A percentile compares a stretch with the other conserved stretches of the same genome.
Evolutionary conservation across 768 basidiomycete species (phyloP).

Genomic region (Erythrobasidium yunnanense): DNA sequence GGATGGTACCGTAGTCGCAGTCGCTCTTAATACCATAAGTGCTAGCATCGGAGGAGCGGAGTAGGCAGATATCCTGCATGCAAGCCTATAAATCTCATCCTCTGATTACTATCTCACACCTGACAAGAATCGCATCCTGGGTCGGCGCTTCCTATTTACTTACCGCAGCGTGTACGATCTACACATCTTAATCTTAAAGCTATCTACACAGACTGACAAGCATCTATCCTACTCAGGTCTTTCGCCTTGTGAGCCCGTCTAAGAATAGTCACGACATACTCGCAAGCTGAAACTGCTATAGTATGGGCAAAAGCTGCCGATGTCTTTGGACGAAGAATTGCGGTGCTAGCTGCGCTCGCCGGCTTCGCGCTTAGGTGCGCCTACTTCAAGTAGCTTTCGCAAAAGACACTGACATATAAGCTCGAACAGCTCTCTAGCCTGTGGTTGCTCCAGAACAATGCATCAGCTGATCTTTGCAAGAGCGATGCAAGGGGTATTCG

Average conservation of each 20-base stretch:
- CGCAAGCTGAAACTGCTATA: neutral
- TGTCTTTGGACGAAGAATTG: neutral
- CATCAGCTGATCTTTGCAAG: neutral
- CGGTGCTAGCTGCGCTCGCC: neutral
- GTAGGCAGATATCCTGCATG: neutral
- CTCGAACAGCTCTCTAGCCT: slow-evolving; percentile 3
- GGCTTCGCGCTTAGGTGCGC: slow-evolving; percentile 1
- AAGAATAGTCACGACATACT: too few species aligned
- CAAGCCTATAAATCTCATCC: neutral
- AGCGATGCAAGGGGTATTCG: slow-evolving; percentile 1
- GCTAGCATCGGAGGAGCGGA: neutral
- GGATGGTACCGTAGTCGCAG: neutral
- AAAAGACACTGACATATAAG: too few species aligned
- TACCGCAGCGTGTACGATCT: slow-evolving; percentile 2
- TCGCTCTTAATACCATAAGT: neutral
- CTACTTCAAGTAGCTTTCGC: neutral
- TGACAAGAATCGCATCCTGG: slow-evolving; percentile 5
- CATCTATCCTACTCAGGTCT: too few species aligned
- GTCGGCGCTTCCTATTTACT: slow-evolving; percentile 10
- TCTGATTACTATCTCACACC: neutral
- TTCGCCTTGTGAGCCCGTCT: neutral
- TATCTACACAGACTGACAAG: too few species aligned
- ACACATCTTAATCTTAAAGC: too few species aligned
- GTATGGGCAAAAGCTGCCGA: slow-evolving; percentile 6
- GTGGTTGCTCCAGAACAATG: neutral